Percentiles rank a stretch among this genome's conserved stretches.
phyloP scores from a whole-genome alignment of 2,329 filamentous ascomycete species.

The Botryotinia narcissicola region DNA sequence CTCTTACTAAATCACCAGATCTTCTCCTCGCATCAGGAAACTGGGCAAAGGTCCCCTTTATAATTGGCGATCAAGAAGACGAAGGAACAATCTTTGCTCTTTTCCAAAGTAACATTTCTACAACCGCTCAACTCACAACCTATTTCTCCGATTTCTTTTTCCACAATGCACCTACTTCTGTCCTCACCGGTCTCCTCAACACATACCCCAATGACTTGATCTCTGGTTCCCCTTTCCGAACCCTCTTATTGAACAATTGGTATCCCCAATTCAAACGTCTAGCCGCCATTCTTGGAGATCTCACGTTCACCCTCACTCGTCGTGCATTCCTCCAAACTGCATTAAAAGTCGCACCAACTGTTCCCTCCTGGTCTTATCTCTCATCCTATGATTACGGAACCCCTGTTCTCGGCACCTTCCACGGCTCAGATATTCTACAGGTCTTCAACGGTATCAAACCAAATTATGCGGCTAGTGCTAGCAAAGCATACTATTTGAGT shows the following conservation, averaged over 20 bases:
- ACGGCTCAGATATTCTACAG: slow-evolving; percentile 66
- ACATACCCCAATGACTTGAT: slow-evolving; percentile 54
- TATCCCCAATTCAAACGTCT: slow-evolving; percentile 78
- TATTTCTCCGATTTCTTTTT: slow-evolving; percentile 65
- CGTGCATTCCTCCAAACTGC: slow-evolving; percentile 58
- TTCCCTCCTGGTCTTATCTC: slow-evolving; percentile 74
- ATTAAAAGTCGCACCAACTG: slow-evolving; percentile 48
- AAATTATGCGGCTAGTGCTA: slow-evolving; percentile 51
- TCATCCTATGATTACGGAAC: slow-evolving; percentile 69
- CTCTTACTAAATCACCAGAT: slow-evolving; percentile 63
- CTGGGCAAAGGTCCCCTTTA: slow-evolving; percentile 60
- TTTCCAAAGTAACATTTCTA: slow-evolving; percentile 67
- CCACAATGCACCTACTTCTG: slow-evolving; percentile 48
- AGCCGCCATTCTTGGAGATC: slow-evolving; percentile 71
- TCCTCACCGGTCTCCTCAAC: slow-evolving; percentile 56
- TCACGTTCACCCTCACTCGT: slow-evolving; percentile 71
- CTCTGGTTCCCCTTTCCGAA: slow-evolving; percentile 70
- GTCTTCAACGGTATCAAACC: slow-evolving; percentile 51
- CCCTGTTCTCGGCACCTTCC: slow-evolving; percentile 73
- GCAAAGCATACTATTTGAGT: slow-evolving; percentile 68
- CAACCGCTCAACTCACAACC: slow-evolving; percentile 53
- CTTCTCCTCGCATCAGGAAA: slow-evolving; percentile 50
- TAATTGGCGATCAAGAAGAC: slow-evolving; percentile 75
- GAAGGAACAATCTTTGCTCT: slow-evolving; percentile 75
- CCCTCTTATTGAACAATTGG: slow-evolving; percentile 63